A percentile compares a stretch with the other conserved stretches of the same genome.
phyloP scores from a whole-genome alignment of 805 yeast genomes.

The Candida odintsovae region DNA sequence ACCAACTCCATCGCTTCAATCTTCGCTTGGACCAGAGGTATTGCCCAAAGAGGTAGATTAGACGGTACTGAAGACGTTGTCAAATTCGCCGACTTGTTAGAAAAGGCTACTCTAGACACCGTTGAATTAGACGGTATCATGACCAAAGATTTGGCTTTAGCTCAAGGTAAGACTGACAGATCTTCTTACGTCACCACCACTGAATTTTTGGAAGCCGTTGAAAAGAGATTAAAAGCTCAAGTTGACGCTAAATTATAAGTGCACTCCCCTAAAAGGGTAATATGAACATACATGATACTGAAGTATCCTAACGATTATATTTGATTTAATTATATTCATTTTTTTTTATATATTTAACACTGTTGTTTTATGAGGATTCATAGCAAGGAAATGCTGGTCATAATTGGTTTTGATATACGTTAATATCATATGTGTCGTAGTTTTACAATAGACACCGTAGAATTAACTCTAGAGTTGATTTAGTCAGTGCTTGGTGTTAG shows the following conservation, averaged over 20 bases:
- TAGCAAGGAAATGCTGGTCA: slow-evolving; percentile 26
- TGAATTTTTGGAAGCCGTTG: slow-evolving; percentile 75
- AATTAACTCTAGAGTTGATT: too few relatives aligned
- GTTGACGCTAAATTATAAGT: slow-evolving; percentile 1
- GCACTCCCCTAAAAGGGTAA: not conserved
- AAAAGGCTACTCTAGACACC: slow-evolving; percentile 63
- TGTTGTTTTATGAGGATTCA: slow-evolving; percentile 5
- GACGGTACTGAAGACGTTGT: slow-evolving; percentile 69
- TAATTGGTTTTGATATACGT: slow-evolving; percentile 2
- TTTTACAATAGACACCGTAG: not conserved
- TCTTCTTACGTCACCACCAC: slow-evolving; percentile 64
- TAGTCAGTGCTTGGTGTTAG: not conserved
- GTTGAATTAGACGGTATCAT: slow-evolving; percentile 70
- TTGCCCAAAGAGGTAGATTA: slow-evolving; percentile 73
- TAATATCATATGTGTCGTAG: not conserved
- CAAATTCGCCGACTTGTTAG: slow-evolving; percentile 58
- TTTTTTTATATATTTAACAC: not conserved
- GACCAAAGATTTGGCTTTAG: slow-evolving; percentile 80
- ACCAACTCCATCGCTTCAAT: slow-evolving; percentile 83
- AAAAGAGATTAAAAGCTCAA: slow-evolving; percentile 38
- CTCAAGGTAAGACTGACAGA: slow-evolving; percentile 58
- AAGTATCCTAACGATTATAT: not conserved
- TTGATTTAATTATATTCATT: not conserved
- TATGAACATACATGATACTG: not conserved
- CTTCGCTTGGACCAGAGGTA: slow-evolving; percentile 84